A percentile compares a stretch with the other conserved stretches of the same genome.
Evolutionary conservation across 106 monocot genomes (phyloP).

Genomic region (Acanthochlamys bracteata): DNA sequence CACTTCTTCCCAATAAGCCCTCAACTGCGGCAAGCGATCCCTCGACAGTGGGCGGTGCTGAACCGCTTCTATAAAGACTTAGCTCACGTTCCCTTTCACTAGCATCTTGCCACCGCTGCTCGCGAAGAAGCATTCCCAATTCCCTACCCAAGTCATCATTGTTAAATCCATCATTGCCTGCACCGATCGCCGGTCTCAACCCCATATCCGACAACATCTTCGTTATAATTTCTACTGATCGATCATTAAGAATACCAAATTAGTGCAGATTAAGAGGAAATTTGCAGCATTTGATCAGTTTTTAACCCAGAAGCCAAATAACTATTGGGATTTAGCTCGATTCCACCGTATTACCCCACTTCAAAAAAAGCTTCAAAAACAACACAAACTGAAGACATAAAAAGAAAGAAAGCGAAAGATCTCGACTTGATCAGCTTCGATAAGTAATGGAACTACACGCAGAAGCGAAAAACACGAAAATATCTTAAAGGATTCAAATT

Average conservation of each 20-base stretch:
- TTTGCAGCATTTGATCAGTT: neutral
- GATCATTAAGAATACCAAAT: conserved; percentile 11
- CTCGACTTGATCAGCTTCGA: too few relatives aligned
- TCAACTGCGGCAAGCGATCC: conserved; percentile 54
- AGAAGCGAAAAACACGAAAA: too few relatives aligned
- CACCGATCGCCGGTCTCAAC: conserved; percentile 26
- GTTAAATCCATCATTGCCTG: conserved; percentile 18
- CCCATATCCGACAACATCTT: conserved; percentile 54
- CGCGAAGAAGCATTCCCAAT: conserved; percentile 27
- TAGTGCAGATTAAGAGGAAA: neutral
- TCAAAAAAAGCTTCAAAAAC: neutral
- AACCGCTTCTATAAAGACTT: conserved; percentile 48
- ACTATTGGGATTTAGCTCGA: neutral
- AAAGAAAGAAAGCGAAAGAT: too few relatives aligned
- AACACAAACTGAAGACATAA: too few relatives aligned
- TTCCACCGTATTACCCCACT: too few relatives aligned
- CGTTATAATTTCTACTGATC: conserved; percentile 19
- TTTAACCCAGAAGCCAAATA: neutral
- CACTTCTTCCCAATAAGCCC: conserved; percentile 21
- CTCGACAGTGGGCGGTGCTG: conserved; percentile 70
- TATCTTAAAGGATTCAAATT: neutral
- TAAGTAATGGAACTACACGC: too few relatives aligned
- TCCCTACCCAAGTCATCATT: conserved; percentile 44
- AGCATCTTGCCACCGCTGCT: conserved; percentile 38
- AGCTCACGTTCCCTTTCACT: conserved; percentile 53